Base-by-base conservation (phyloP, 176 grass and related monocot species). In the Oryza meridionalis region DNA sequence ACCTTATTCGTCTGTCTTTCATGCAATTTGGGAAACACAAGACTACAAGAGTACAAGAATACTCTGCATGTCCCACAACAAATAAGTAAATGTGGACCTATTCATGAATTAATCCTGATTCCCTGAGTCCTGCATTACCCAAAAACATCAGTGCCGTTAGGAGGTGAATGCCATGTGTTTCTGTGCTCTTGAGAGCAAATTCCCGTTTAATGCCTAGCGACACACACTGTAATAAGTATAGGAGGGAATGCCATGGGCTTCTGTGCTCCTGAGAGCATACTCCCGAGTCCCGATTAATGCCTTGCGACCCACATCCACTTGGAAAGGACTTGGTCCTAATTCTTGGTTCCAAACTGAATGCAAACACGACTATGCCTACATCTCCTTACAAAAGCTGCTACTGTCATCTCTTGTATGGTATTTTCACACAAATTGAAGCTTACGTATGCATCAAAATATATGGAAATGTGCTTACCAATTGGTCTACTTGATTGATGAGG, bases 401-500 rank as follows among this genome's bases (percentile, higher is more conserved):
- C 0, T 5, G 3, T 33, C 38, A 50, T 78, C 11, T 14, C 1
- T 13, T n/a, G 25, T 22, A 55, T 5, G 75, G 72, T 33, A 29
- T 49, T 8, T 4, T 35, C 31, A 27, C 51, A 65, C 63, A 73
- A 37, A 80, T 53, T 5, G 7, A 86, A 81, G 6, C 42, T 19
- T 77, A 13, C 42, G 2, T 22, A 72, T 17, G 1, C 16, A 33
- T 44, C n/a, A 32, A 72, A 72, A 74, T 14, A 49, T 5, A 73
- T 46, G 15, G 61, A 69, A 75, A 74, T 42, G 7, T 44, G 53
- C 71, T 92, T 67, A 89, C 91, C 84, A 76, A 7, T 22, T 72
- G 72, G 50, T 89, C 87, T 14, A 89, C 81, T 84, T 87, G 65
- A 26, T 71, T 67, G 69, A 86, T 55, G 55, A 90, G 32, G 47